Evolutionary conservation across 116 monocot genomes (phyloP).

Genomic region (Trichopus zeylanicus): DNA sequence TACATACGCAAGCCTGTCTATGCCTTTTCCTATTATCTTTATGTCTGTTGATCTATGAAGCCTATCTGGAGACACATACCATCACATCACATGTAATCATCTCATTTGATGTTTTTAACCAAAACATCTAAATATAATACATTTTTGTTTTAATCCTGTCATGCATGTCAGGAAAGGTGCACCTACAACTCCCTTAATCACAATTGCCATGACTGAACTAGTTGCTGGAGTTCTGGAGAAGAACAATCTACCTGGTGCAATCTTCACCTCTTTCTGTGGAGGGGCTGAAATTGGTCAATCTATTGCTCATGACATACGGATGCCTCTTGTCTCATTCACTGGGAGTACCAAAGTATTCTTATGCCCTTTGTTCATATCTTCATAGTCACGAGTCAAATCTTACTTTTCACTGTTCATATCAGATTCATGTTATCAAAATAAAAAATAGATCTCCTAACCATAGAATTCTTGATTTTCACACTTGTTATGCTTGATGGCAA

Average conservation of each 20-base stretch:
- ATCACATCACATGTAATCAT: no score
- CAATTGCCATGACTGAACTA: conserved; percentile 85
- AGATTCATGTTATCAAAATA: no score
- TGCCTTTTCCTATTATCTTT: no score
- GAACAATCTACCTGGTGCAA: conserved; percentile 91
- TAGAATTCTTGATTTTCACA: no score
- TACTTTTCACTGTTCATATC: no score
- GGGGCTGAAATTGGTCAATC: conserved; percentile 88
- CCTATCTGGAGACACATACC: no score
- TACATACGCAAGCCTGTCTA: no score
- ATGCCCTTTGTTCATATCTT: no score
- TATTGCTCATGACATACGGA: conserved; percentile 65
- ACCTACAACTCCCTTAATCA: conserved; percentile 91
- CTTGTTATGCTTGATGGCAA: no score
- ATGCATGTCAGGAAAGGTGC: conserved; percentile 75
- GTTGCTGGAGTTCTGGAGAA: conserved; percentile 76
- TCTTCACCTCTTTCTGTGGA: conserved; percentile 94
- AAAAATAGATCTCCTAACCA: no score
- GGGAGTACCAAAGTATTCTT: conserved; percentile 73
- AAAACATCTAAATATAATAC: not conserved
- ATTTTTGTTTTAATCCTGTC: not conserved
- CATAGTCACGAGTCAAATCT: no score
- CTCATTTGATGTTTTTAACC: not conserved
- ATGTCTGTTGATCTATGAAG: no score
- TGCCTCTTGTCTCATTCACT: conserved; percentile 89